A percentile compares a stretch with the other conserved stretches of the same genome.
phyloP scores from a whole-genome alignment of 352 stramenopile species.

The Paralagenidium karlingii region DNA sequence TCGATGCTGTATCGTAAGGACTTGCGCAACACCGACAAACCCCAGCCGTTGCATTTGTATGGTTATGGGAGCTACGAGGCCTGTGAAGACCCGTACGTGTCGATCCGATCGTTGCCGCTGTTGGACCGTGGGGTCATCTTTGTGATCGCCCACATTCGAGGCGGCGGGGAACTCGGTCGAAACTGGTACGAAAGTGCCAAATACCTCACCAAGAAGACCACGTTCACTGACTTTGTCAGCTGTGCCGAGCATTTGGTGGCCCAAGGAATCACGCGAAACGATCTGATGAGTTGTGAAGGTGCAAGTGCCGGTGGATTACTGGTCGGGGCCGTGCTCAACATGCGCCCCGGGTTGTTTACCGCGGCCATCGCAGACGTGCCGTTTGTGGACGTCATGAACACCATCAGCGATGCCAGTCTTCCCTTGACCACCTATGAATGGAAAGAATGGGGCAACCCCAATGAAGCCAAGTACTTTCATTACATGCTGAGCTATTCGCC shows the following conservation, averaged over 20 bases:
- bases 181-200: conserved; percentile 96
- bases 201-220: conserved; percentile 97
- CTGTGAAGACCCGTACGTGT: conserved; percentile 89
- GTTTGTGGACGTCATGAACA: conserved; percentile 96
- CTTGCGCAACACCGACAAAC: conserved; percentile 24
- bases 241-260: conserved; percentile 86
- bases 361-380: conserved; percentile 91
- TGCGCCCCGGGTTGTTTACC: conserved; percentile 93
- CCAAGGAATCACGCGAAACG: conserved; percentile 47
- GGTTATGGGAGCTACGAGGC: conserved; percentile 94
- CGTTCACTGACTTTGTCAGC: conserved; percentile 94
- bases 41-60: conserved; percentile 86
- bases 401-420: conserved; percentile 95
- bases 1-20: conserved; percentile 73
- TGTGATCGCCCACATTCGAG: conserved; percentile 94
- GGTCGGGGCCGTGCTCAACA: conserved; percentile 94
- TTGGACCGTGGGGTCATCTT: conserved; percentile 95
- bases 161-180: conserved; percentile 95
- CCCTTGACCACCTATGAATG: conserved; percentile 93
- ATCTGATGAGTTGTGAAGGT: conserved; percentile 90
- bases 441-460: conserved; percentile 97
- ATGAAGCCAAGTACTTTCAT: conserved; percentile 85
- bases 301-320: conserved; percentile 92
- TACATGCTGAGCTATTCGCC: conserved; percentile 97
- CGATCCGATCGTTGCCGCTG: conserved; percentile 79